Evolutionary conservation across 2,329 filamentous ascomycete species (phyloP).

Genomic region (Cladosporium sp.): DNA sequence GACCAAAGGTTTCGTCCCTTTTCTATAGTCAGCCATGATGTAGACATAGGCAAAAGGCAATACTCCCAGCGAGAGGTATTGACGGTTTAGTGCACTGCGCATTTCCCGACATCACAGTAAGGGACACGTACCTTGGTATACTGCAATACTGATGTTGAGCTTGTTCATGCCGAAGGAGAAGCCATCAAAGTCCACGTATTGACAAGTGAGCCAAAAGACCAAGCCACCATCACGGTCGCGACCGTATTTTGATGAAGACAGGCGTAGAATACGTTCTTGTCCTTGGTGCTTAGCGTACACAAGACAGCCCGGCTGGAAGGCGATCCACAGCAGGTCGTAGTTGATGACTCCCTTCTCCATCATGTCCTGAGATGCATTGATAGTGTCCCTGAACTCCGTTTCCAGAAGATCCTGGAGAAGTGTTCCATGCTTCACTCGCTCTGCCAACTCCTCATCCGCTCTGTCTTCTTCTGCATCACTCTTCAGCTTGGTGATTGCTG

Average conservation of each 20-base stretch:
- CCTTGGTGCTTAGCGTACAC: constrained; percentile 34
- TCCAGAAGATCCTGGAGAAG: constrained; percentile 35
- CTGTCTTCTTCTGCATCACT: constrained; percentile 1
- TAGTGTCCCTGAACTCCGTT: constrained; percentile 38
- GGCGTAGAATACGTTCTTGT: constrained; percentile 34
- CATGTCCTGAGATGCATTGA: constrained; percentile 38
- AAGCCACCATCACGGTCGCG: constrained; percentile 32
- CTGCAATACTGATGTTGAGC: constrained; percentile 26
- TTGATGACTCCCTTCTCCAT: constrained; percentile 32
- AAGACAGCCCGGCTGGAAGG: constrained; percentile 30
- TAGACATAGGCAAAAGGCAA: too few relatives aligned
- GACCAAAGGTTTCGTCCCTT: constrained; percentile 18
- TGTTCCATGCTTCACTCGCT: constrained; percentile 33
- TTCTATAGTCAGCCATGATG: background rate
- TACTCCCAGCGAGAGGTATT: too few relatives aligned
- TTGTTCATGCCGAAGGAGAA: constrained; percentile 33
- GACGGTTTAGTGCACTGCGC: too few relatives aligned
- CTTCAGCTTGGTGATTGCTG: constrained; percentile 34
- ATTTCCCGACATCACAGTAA: too few relatives aligned
- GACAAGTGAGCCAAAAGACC: constrained; percentile 33
- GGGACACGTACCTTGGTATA: constrained; percentile 35
- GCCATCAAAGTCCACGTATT: constrained; percentile 35
- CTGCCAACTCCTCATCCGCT: background rate
- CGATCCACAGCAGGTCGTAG: constrained; percentile 32
- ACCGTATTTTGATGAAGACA: constrained; percentile 27